Evolutionary conservation across 2,329 filamentous ascomycete species (phyloP), one percentile per base, ranked within the genome.

Genomic region (Fusarium sarcochroum): DNA sequence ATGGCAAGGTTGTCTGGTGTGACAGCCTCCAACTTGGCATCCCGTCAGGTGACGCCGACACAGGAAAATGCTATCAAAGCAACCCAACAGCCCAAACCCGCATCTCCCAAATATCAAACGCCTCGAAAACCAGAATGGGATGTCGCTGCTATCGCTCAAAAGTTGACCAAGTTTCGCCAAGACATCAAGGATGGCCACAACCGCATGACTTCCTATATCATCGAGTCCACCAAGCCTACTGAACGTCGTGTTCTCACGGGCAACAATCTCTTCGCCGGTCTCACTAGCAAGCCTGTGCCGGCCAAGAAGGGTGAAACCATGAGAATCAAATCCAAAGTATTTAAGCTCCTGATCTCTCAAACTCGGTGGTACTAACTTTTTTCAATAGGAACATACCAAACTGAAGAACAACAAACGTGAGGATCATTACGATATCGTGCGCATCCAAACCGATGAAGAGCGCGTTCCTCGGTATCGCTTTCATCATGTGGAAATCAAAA

Each of bases 391-490:
- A 71, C 82, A 80, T 71, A 75, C 74, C 23, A 82, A 80, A 59
- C 76, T 77, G 34, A 85, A 83, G 68, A 80, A 80, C 68, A 83
- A 85, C 55, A 80, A 80, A 55, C 79, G 79, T 56, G 81, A 83
- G 57, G 73, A 77, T 52, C 77, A 80, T 23, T 81, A 82, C 62
- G 68, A 73, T 4, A 80, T 85, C 6, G 71, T 80, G n/a, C 78
- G 81, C 68, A 82, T 87, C 66, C 83, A 83, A 67, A 84, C 85
- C 3, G 79, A 84, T 56, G 82, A 81, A 65, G 80, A 84, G 20
- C 80, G 82, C n/a, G 86, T 88, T 10, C 87, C 87, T n/a, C 78
- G 79, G 25, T 89, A 89, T 71, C 80, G 84, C 30, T 89, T 88
- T 66, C 87, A 89, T 68, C 86, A 89, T 60, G 84, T 89, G 37